A percentile compares a stretch with the other conserved stretches of the same genome.
phyloP scores from a whole-genome alignment of 345 rosid species.

The Mercurialis annua region DNA sequence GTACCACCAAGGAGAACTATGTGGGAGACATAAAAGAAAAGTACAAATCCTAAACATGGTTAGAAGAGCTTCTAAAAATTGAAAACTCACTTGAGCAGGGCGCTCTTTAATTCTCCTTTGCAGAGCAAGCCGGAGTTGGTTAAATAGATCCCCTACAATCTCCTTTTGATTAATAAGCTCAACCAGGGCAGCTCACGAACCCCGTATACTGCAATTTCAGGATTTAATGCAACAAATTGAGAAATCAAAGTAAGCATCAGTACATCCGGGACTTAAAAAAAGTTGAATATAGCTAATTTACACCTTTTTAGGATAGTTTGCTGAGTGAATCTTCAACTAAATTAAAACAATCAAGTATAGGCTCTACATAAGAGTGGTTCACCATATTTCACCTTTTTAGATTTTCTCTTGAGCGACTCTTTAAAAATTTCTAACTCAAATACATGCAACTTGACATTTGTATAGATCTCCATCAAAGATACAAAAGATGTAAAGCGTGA shows the following conservation, averaged over 20 bases:
- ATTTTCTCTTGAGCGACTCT: background rate
- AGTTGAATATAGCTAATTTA: background rate
- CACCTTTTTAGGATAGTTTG: too few relatives aligned
- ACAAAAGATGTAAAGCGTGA: background rate
- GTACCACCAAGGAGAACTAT: too few relatives aligned
- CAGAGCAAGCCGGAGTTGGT: slow-evolving; percentile 84
- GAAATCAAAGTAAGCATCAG: slow-evolving; percentile 11
- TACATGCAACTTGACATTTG: background rate
- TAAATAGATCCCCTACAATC: slow-evolving; percentile 85
- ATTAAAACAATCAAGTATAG: too few relatives aligned
- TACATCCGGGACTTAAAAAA: background rate
- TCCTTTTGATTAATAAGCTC: slow-evolving; percentile 90
- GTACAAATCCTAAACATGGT: background rate
- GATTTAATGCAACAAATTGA: slow-evolving; percentile 1
- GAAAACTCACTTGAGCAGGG: slow-evolving; percentile 79
- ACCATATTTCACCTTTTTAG: background rate
- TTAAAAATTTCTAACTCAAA: background rate
- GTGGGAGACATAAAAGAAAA: too few relatives aligned
- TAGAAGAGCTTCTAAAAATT: slow-evolving; percentile 12
- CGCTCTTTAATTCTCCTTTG: slow-evolving; percentile 73
- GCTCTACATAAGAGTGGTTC: background rate
- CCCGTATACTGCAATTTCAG: slow-evolving; percentile 56
- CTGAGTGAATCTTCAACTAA: too few relatives aligned
- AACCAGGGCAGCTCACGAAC: slow-evolving; percentile 57
- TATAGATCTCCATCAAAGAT: too few relatives aligned